Base-by-base conservation (phyloP, 140 eudicot species). In the Oenanthe javanica region DNA sequence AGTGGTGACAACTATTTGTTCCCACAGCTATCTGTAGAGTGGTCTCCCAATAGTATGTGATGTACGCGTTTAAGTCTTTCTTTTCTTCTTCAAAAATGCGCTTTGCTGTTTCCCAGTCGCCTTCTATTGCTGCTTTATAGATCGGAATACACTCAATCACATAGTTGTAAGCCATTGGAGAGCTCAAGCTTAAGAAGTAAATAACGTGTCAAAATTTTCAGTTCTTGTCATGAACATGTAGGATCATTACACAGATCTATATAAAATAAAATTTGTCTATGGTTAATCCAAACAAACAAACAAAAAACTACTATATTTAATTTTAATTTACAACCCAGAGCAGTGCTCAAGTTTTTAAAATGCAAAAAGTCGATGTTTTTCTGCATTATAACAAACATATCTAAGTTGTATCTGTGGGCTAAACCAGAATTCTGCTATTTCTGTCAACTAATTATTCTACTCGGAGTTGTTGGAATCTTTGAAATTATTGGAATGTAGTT, bases 21-120 rank as follows among this genome's bases (percentile, higher is more conserved):
- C 81, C 86, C 54, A 82, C 81, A 9, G 88, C 85, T 4, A 85
- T 82, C 21, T 85, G 84, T 38, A 85, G 81, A 23, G 83, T 83
- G 40, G 86, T 85, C 59, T 85, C 86, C 79, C 79, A 75, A 76
- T 78, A 73, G 9, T 10, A 74, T 36, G 88, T 85, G 81, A 82
- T 57, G 18, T 55, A 72, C 19, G 83, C 83, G 50, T 81, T 82
- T 18, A 85, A 84, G 75, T 85, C 79, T 38, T 78, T 49, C 18
- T 72, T 80, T 38, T 75, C 36, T 6, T 27, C 46, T 18, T 82
- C 40, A 16, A 85, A 85, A 25, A 64, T 74, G 36, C 42, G 83
- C 57, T 66, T 74, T 6, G 77, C 81, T 13, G 81, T 2, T 38
- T 79, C 86, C 88, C 85, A 82, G 55, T 85, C 72, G n/a, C 79